Percentiles rank a stretch among this genome's conserved stretches.
phyloP scores from a whole-genome alignment of 768 basidiomycete genomes.

The Naganishia kalamii region DNA sequence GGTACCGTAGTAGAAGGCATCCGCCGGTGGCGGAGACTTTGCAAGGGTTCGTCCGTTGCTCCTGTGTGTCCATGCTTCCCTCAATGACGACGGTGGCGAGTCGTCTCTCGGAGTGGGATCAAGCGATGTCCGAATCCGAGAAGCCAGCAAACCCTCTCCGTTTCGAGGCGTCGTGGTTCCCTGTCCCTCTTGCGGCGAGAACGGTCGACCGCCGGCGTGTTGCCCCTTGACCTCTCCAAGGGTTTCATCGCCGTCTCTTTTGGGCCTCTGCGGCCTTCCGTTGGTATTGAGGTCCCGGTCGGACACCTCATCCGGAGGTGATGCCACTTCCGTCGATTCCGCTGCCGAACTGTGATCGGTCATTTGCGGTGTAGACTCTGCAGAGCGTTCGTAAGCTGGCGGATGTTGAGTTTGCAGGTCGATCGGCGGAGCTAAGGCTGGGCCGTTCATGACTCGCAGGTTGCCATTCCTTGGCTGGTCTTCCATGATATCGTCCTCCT shows the following conservation, averaged over 20 bases:
- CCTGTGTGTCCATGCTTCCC: conserved; percentile 27
- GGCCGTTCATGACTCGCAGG: background rate
- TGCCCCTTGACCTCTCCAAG: conserved; percentile 37
- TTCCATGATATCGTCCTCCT: background rate
- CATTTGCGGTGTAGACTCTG: conserved; percentile 10
- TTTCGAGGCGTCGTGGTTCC: conserved; percentile 53
- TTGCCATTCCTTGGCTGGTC: background rate
- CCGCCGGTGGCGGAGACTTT: conserved; percentile 51
- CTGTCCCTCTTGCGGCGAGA: conserved; percentile 30
- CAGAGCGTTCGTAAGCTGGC: background rate
- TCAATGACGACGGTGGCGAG: conserved; percentile 25
- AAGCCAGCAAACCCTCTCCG: background rate
- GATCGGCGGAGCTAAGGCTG: conserved; percentile 7
- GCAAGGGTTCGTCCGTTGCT: conserved; percentile 28
- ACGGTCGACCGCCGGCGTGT: conserved; percentile 35
- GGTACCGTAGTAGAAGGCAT: conserved; percentile 55
- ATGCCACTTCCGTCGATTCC: conserved; percentile 21
- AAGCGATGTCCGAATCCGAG: conserved; percentile 7
- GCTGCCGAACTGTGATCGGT: conserved; percentile 15
- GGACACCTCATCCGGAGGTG: conserved; percentile 21
- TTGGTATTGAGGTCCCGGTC: conserved; percentile 44
- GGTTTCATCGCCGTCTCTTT: conserved; percentile 39
- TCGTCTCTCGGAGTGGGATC: background rate
- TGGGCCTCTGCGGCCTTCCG: conserved; percentile 48
- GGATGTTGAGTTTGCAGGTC: background rate